These are phyloP conservation scores for Crassisporium funariophilum DNA, from an alignment of 768 basidiomycete genomes.

Conservation along the genomic window DNA sequence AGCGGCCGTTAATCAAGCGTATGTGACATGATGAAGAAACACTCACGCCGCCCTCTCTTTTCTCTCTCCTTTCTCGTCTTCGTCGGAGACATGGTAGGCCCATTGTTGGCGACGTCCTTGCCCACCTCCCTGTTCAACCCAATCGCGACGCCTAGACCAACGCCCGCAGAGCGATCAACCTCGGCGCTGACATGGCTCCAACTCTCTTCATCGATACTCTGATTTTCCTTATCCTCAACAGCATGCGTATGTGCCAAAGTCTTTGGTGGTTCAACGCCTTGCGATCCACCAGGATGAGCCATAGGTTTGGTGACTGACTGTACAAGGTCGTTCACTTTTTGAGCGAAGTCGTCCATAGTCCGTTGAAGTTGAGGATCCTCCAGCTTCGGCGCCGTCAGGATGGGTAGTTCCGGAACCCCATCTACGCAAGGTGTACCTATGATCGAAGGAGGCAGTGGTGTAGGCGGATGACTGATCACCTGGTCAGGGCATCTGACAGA, in stretches of 20 bases:
- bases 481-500: background rate
- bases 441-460: conserved; percentile 8
- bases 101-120: conserved; percentile 43
- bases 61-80: conserved; percentile 52
- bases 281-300: background rate
- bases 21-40: background rate
- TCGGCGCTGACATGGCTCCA: conserved; percentile 41
- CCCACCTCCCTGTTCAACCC: conserved; percentile 51
- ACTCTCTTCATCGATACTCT: conserved; percentile 34
- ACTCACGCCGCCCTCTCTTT: conserved; percentile 59
- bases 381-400: conserved; percentile 44
- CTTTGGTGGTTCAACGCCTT: conserved; percentile 8
- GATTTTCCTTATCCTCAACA: conserved; percentile 47
- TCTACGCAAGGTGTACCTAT: conserved; percentile 1
- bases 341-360: conserved; percentile 47
- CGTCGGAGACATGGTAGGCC: conserved; percentile 22
- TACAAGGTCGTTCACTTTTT: conserved; percentile 45
- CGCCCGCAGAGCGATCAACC: conserved; percentile 28
- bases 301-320: conserved; percentile 23
- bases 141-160: conserved; percentile 37
- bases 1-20: background rate
- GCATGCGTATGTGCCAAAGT: conserved; percentile 17
- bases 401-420: conserved; percentile 30
- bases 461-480: conserved; percentile 3
- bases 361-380: conserved; percentile 41